Base-by-base conservation (phyloP, 257 asterid species). In the Dorcoceras hygrometricum region DNA sequence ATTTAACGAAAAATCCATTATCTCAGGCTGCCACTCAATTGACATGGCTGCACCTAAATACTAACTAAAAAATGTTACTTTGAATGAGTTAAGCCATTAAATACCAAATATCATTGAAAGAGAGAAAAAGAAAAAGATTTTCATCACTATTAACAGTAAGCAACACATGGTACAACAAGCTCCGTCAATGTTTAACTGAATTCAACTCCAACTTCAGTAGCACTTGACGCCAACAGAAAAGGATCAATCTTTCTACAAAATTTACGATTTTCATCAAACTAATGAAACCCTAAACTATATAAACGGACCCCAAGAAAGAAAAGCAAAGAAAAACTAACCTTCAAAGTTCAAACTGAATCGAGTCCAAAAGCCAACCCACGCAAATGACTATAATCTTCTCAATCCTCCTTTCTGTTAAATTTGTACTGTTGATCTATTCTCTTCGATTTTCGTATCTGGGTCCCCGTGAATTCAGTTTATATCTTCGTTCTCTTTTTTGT, bases 141-240 rank as follows among this genome's bases (percentile, higher is more conserved):
- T n/a, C 23, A n/a, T 25, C 25, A 25, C 63, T 27, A 19, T n/a
- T 23, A 18, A 23, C 18, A 20, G 46, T 57, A 39, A 57, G 26
- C 59, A 26, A 26, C 2, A 46, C n/a, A 50, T 2, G 16, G 39
- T 20, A 25, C 2, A 27, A 31, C 62, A 59, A 56, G 53, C 59
- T 28, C 31, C 18, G 48, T 20, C 56, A 39, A 43, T 57, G 7
- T 43, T 62, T 57, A 56, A 18, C 65, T 59, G 18, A 25, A 59
- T 57, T 46, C 23, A 63, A 14, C 61, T 5, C 48, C 10, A 56
- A 57, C 27, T 57, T 57, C 39, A 27, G 18, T 6, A 57, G 8
- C 20, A 34, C 23, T 25, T 28, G 59, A 43, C 3, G 51, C 62
- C 58, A 39, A 39, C 63, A 56, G 51, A 76, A 46, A 51, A 57